Evolutionary conservation across 2,329 filamentous ascomycete genomes (phyloP).

Genomic region (Arthrobotrys sinensis): DNA sequence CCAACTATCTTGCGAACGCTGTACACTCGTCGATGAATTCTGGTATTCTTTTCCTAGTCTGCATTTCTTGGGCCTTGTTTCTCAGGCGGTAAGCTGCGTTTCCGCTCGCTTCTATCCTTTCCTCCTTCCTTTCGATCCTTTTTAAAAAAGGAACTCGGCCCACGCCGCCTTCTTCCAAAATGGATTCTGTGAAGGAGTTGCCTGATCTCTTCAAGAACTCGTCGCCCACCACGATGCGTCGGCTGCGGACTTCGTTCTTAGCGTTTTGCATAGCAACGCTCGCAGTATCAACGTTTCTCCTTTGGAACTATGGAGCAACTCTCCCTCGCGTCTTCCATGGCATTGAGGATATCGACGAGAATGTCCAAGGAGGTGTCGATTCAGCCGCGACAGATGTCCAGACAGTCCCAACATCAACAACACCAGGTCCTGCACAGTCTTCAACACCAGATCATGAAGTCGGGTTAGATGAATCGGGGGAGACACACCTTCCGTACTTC

Average conservation of each 20-base stretch:
- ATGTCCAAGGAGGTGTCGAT: slow-evolving; percentile 37
- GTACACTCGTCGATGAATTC: slow-evolving; percentile 29
- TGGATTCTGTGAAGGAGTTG: slow-evolving; percentile 56
- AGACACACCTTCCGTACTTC: slow-evolving; percentile 53
- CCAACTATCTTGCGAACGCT: slow-evolving; percentile 34
- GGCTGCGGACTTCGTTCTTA: slow-evolving; percentile 52
- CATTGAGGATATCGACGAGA: slow-evolving; percentile 48
- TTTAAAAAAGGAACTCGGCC: slow-evolving; percentile 41
- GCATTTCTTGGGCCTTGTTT: slow-evolving; percentile 19
- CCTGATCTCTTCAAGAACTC: slow-evolving; percentile 45
- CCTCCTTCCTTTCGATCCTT: slow-evolving; percentile 32
- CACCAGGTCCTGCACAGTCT: neutral
- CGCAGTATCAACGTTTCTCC: slow-evolving; percentile 51
- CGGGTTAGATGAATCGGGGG: slow-evolving; percentile 44
- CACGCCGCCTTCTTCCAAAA: slow-evolving; percentile 45
- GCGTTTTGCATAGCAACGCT: slow-evolving; percentile 52
- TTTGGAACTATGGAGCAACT: slow-evolving; percentile 51
- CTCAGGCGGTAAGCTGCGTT: slow-evolving; percentile 33
- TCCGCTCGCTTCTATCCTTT: slow-evolving; percentile 44
- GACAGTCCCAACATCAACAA: slow-evolving; percentile 21
- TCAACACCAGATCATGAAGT: slow-evolving; percentile 20
- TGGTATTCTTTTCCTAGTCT: slow-evolving; percentile 19
- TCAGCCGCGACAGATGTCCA: slow-evolving; percentile 25
- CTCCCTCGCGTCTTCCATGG: slow-evolving; percentile 49
- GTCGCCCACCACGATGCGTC: slow-evolving; percentile 54